phyloP scores from a whole-genome alignment of 2,329 filamentous ascomycete genomes.

The Ambrosiella xylebori region DNA sequence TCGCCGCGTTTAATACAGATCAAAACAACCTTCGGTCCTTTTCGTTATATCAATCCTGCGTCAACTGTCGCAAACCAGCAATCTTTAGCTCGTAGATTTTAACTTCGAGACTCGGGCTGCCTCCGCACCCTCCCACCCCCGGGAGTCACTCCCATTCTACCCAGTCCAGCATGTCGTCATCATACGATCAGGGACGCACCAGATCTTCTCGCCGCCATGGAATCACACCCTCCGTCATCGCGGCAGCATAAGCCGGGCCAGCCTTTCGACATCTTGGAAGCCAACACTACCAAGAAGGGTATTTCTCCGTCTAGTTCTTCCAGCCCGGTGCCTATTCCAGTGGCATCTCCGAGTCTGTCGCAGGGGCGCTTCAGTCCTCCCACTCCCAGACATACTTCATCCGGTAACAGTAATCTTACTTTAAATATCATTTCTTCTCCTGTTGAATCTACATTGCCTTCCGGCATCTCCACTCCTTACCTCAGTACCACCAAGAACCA shows the following conservation, averaged over 20 bases:
- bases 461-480: constrained; percentile 35
- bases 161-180: constrained; percentile 13
- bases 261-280: constrained; percentile 9
- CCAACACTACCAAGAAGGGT: not conserved
- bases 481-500: constrained; percentile 56
- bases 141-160: constrained; percentile 8
- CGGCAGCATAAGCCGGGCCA: constrained; percentile 13
- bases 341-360: constrained; percentile 4
- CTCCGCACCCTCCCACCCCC: constrained; percentile 8
- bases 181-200: constrained; percentile 13
- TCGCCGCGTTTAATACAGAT: too few relatives aligned
- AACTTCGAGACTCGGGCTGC: constrained; percentile 6
- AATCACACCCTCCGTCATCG: constrained; percentile 13
- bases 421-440: constrained; percentile 26
- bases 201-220: constrained; percentile 12
- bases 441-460: constrained; percentile 35
- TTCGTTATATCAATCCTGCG: not conserved
- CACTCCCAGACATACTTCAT: constrained; percentile 5
- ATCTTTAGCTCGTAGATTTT: not conserved
- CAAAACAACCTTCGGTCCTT: not conserved
- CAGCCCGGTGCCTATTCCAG: not conserved
- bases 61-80: not conserved
- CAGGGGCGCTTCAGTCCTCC: constrained; percentile 9
- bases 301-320: not conserved
- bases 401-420: not conserved